Evolutionary conservation across 83 land plant genomes (phyloP).

Genomic region (Picea engelmannii): DNA sequence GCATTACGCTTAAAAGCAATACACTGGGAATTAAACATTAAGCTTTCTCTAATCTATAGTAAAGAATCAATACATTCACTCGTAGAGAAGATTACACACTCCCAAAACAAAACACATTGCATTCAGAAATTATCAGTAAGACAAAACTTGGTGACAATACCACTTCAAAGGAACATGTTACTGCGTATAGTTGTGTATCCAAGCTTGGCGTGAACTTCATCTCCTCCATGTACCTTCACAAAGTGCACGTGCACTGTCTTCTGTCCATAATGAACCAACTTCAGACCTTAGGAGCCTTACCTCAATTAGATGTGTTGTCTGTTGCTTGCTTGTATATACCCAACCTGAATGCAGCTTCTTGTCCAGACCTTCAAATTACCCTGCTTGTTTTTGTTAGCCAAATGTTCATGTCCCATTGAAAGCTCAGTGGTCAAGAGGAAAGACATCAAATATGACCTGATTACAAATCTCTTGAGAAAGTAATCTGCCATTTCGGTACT

Average conservation of each 20-base stretch:
- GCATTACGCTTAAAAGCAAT: too few relatives aligned
- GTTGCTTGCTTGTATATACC: neutral
- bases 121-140: neutral
- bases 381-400: neutral
- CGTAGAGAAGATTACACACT: neutral
- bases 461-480: neutral
- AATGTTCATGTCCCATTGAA: neutral
- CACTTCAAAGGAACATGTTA: neutral
- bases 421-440: neutral
- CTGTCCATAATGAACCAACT: neutral
- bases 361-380: constrained; percentile 5
- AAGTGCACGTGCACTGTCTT: neutral
- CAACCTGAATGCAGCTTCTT: neutral
- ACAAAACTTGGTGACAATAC: neutral
- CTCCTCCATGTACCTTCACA: neutral
- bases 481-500: neutral
- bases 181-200: neutral
- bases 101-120: neutral
- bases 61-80: neutral
- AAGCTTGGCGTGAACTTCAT: neutral
- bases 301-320: neutral
- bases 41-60: too few relatives aligned
- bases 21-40: too few relatives aligned
- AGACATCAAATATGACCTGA: constrained; percentile 3
- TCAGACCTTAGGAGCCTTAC: neutral